Conservation (phyloP, 495 filamentous ascomycete species). For the Xanthoparmelia taractica region DNA sequence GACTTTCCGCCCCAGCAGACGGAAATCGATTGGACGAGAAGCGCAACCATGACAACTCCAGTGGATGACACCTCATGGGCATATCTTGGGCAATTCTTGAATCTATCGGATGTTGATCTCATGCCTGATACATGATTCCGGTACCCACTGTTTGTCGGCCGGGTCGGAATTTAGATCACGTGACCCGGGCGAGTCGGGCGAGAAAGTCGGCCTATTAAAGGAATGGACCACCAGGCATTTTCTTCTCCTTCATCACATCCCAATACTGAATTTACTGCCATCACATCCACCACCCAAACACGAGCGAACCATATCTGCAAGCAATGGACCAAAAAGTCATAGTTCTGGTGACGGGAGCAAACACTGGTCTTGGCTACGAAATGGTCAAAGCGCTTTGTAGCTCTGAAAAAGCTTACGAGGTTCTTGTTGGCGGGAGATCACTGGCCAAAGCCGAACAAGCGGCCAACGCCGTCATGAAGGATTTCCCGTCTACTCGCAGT, state of each 20-base stretch:
- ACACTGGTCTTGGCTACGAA: slow-evolving; percentile 46
- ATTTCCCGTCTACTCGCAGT: slow-evolving; percentile 33
- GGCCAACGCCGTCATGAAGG: slow-evolving; percentile 29
- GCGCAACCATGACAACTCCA: background rate
- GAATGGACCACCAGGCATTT: background rate
- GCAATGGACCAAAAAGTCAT: background rate
- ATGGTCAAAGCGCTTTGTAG: slow-evolving; percentile 39
- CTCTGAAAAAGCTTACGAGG: slow-evolving; percentile 38
- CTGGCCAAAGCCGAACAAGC: slow-evolving; percentile 40
- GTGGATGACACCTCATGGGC: background rate
- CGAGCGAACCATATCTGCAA: background rate
- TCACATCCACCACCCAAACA: background rate
- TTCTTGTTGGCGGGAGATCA: slow-evolving; percentile 41
- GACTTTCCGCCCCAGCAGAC: background rate
- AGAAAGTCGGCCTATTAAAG: background rate
- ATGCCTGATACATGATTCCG: background rate
- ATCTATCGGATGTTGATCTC: background rate
- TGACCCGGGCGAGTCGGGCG: background rate
- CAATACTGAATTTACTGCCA: background rate
- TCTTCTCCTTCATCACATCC: background rate
- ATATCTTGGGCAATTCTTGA: background rate
- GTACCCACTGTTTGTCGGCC: background rate
- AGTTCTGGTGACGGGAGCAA: slow-evolving; percentile 33
- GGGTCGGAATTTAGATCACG: background rate
- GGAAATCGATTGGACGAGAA: background rate